Evolutionary conservation across 2,329 filamentous ascomycete species (phyloP).

Genomic region (Zymoseptoria tritici): DNA sequence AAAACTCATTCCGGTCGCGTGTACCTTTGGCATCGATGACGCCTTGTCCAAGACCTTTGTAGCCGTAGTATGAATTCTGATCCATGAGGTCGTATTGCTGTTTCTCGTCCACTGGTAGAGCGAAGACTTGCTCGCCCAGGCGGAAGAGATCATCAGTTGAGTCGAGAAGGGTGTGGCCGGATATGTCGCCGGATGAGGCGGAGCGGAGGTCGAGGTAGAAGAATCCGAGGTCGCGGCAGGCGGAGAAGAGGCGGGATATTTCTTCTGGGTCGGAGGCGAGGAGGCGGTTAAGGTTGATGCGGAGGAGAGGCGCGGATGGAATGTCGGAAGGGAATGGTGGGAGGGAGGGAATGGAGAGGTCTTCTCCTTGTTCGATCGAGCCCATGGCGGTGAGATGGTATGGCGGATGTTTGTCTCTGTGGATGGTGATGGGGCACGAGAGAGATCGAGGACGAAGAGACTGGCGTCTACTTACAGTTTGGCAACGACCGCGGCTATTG

Average conservation of each 20-base stretch:
- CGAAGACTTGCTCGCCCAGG: conserved; percentile 41
- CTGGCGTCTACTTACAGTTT: not conserved
- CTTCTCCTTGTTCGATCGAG: conserved; percentile 4
- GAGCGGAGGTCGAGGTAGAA: conserved; percentile 49
- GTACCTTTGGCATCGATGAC: conserved; percentile 44
- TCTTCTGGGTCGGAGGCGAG: conserved; percentile 31
- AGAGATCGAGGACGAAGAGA: not conserved
- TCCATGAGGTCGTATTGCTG: conserved; percentile 47
- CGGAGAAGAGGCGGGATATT: conserved; percentile 29
- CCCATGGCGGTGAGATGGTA: conserved; percentile 3
- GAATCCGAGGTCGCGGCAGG: conserved; percentile 43
- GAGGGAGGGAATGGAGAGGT: conserved; percentile 10
- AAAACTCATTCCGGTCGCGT: conserved; percentile 47
- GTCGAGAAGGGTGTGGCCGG: conserved; percentile 36
- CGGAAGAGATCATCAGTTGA: conserved; percentile 42
- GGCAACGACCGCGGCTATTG: not conserved
- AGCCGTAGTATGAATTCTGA: conserved; percentile 47
- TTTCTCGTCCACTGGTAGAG: conserved; percentile 45
- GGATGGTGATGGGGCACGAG: not conserved
- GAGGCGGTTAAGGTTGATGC: conserved; percentile 35
- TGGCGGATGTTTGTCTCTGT: not conserved
- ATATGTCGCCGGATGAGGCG: conserved; percentile 6
- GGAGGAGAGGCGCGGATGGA: conserved; percentile 38
- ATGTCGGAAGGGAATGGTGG: conserved; percentile 39
- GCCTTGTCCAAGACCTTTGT: conserved; percentile 29